Conservation (phyloP, 805 yeast genomes). For the Candida fluviatilis region DNA sequence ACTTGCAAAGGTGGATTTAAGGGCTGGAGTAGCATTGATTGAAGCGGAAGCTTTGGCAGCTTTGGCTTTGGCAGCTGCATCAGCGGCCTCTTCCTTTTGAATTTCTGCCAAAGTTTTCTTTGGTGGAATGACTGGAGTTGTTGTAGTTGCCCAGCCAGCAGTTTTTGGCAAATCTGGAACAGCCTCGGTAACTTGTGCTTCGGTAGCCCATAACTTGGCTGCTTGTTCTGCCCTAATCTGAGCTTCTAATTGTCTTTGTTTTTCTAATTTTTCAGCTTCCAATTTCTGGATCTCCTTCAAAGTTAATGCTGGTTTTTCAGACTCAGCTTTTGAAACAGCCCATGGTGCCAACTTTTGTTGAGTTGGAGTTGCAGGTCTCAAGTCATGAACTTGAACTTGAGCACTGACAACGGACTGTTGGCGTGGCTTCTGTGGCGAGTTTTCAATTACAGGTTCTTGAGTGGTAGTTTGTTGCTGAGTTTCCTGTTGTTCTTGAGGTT, state of each 20-base stretch:
- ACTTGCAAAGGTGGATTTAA: conserved; percentile 29
- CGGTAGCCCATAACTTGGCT: conserved; percentile 19
- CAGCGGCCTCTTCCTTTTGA: conserved; percentile 53
- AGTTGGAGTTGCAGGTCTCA: conserved; percentile 12
- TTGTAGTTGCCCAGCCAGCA: conserved; percentile 40
- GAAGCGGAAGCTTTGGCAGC: conserved; percentile 9
- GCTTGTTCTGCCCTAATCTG: conserved; percentile 26
- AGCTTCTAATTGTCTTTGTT: conserved; percentile 35
- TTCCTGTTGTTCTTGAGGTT: background rate
- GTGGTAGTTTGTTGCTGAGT: background rate
- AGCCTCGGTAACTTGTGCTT: conserved; percentile 14
- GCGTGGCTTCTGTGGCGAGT: background rate
- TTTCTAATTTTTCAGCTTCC: conserved; percentile 40
- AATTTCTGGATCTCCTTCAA: conserved; percentile 50
- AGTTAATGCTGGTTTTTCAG: conserved; percentile 36
- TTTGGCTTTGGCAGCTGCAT: conserved; percentile 23
- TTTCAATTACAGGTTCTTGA: conserved; percentile 1
- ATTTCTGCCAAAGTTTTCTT: conserved; percentile 56
- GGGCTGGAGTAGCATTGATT: background rate
- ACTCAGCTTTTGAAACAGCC: conserved; percentile 34
- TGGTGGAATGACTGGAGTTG: conserved; percentile 23
- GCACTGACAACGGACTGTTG: conserved; percentile 2
- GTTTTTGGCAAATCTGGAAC: conserved; percentile 32
- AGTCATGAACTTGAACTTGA: conserved; percentile 9
- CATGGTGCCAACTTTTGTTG: conserved; percentile 46